Conservation (phyloP, 495 filamentous ascomycete species). For the Penicillium ochrochloron region DNA sequence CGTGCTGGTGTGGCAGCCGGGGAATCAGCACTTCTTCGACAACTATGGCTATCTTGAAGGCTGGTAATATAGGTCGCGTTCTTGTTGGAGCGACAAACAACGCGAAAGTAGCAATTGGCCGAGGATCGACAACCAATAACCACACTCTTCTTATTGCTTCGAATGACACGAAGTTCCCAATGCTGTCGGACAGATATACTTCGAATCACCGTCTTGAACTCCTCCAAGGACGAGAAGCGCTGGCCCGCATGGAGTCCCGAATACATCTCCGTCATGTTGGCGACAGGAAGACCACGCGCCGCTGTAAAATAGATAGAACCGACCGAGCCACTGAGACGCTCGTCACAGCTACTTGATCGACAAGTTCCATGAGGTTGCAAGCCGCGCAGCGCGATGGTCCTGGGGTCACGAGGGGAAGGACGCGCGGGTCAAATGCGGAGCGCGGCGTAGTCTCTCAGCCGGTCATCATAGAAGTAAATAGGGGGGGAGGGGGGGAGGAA, state of each 20-base stretch:
- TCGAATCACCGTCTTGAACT: slow-evolving; percentile 49
- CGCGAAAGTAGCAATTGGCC: slow-evolving; percentile 50
- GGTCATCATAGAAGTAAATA: slow-evolving; percentile 17
- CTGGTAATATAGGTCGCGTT: slow-evolving; percentile 54
- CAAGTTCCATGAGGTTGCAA: slow-evolving; percentile 29
- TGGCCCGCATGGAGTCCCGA: slow-evolving; percentile 53
- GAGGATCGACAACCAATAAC: slow-evolving; percentile 51
- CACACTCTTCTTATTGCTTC: slow-evolving; percentile 55
- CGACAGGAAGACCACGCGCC: slow-evolving; percentile 15
- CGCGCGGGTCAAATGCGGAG: slow-evolving; percentile 24
- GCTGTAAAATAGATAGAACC: slow-evolving; percentile 16
- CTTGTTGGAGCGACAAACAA: slow-evolving; percentile 53
- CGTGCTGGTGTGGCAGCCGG: slow-evolving; percentile 45
- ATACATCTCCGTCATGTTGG: slow-evolving; percentile 49
- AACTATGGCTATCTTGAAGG: slow-evolving; percentile 51
- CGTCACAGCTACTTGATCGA: slow-evolving; percentile 26
- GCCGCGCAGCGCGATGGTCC: slow-evolving; percentile 11
- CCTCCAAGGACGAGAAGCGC: slow-evolving; percentile 48
- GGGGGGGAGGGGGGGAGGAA: background rate
- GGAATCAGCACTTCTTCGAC: slow-evolving; percentile 40
- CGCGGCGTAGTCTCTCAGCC: slow-evolving; percentile 19
- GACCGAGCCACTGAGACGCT: slow-evolving; percentile 27
- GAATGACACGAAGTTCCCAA: slow-evolving; percentile 52
- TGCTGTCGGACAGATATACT: slow-evolving; percentile 53
- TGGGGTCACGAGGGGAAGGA: slow-evolving; percentile 18